Evolutionary conservation across 148 eudicot species (phyloP).

Genomic region (Chenopodium suecicum): DNA sequence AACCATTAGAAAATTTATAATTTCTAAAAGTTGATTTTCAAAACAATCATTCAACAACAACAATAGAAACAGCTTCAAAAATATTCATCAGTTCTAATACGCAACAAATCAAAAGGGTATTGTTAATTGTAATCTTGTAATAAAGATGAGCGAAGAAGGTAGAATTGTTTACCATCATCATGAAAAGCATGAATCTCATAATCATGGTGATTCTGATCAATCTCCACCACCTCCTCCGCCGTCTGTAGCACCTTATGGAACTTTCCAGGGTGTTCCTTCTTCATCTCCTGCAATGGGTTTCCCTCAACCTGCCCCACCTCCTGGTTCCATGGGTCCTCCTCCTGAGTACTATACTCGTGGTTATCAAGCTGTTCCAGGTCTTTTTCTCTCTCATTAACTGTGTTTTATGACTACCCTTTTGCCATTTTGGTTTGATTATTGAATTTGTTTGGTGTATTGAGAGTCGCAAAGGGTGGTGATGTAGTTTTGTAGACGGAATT

Average conservation of each 20-base stretch:
- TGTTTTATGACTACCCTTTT: background rate
- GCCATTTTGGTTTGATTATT: background rate
- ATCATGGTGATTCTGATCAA: conserved; percentile 8
- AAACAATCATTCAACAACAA: background rate
- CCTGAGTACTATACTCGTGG: conserved; percentile 55
- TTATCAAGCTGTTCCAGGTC: conserved; percentile 83
- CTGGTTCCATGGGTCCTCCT: conserved; percentile 49
- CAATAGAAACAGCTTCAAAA: background rate
- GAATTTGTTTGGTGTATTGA: background rate
- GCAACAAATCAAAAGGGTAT: too few relatives aligned
- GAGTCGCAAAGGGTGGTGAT: too few relatives aligned
- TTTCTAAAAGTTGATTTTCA: background rate
- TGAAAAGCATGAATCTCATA: background rate
- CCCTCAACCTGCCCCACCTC: conserved; percentile 87
- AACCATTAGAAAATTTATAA: too few relatives aligned
- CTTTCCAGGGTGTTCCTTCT: conserved; percentile 65
- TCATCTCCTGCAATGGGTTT: conserved; percentile 56
- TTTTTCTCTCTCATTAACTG: background rate
- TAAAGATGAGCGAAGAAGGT: conserved; percentile 21
- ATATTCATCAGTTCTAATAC: too few relatives aligned
- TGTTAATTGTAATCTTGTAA: too few relatives aligned
- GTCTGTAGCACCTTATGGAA: conserved; percentile 45
- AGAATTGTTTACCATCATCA: conserved; percentile 23
- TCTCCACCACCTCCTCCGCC: conserved; percentile 16
- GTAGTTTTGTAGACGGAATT: background rate